A percentile compares a stretch with the other conserved stretches of the same genome.
Evolutionary conservation across 2,329 filamentous ascomycete genomes (phyloP).

Genomic region (Pyrenochaeta sp.): DNA sequence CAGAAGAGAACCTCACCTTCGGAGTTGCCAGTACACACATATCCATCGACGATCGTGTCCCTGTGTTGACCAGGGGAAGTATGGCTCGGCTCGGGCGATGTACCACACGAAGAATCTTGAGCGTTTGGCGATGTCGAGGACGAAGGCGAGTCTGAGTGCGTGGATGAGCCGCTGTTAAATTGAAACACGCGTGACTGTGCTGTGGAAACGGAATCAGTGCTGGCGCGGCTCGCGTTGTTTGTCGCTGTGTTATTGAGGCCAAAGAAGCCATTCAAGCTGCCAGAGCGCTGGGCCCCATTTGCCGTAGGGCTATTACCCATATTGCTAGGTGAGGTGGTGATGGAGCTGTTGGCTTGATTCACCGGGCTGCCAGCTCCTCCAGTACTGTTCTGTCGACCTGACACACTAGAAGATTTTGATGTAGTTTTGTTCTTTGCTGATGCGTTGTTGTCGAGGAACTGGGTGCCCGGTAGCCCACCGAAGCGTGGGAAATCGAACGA

Average conservation of each 20-base stretch:
- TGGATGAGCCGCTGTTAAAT: slow-evolving; percentile 58
- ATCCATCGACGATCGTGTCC: slow-evolving; percentile 57
- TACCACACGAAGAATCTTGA: slow-evolving; percentile 70
- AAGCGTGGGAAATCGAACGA: slow-evolving; percentile 97
- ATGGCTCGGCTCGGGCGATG: slow-evolving; percentile 77
- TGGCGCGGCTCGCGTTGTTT: slow-evolving; percentile 37
- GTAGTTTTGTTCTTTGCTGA: slow-evolving; percentile 43
- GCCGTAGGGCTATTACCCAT: slow-evolving; percentile 41
- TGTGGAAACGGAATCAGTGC: slow-evolving; percentile 52
- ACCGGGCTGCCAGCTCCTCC: slow-evolving; percentile 49
- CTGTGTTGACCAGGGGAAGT: slow-evolving; percentile 78
- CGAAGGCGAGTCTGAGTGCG: slow-evolving; percentile 60
- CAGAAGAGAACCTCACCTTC: slow-evolving; percentile 64
- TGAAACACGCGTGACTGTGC: slow-evolving; percentile 59
- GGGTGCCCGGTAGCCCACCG: slow-evolving; percentile 71
- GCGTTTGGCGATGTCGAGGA: slow-evolving; percentile 60
- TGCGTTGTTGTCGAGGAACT: slow-evolving; percentile 61
- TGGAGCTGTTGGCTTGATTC: slow-evolving; percentile 34
- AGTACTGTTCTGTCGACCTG: slow-evolving; percentile 44
- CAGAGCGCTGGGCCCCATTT: slow-evolving; percentile 49
- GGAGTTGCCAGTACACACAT: slow-evolving; percentile 58
- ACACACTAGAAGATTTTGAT: slow-evolving; percentile 31
- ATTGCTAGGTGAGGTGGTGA: slow-evolving; percentile 37
- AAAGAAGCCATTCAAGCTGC: slow-evolving; percentile 38
- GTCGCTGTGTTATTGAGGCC: slow-evolving; percentile 26